These are phyloP conservation scores for Trametes coccinea DNA, from an alignment of 768 basidiomycete genomes.

Conservation along the genomic window DNA sequence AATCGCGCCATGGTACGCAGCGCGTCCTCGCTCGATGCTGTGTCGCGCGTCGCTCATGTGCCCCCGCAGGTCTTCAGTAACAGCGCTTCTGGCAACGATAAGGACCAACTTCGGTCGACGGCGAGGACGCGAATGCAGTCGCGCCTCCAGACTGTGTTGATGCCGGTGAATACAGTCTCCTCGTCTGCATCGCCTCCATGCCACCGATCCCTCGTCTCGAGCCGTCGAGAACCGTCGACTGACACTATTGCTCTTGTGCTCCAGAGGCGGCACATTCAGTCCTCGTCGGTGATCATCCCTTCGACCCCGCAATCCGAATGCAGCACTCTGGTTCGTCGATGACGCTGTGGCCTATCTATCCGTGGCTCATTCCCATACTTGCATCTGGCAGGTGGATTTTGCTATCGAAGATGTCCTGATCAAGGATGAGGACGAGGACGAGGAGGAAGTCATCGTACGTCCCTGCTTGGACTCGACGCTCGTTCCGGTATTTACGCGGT, in stretches of 20 bases:
- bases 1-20: conserved; percentile 22
- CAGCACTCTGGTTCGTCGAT: conserved; percentile 31
- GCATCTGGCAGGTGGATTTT: not conserved
- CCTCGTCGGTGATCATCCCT: conserved; percentile 15
- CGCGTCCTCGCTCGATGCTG: not conserved
- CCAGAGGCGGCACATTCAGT: conserved; percentile 19
- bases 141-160: conserved; percentile 22
- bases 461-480: not conserved
- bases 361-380: not conserved
- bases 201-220: not conserved
- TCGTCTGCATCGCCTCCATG: conserved; percentile 11
- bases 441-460: conserved; percentile 6
- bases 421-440: not conserved
- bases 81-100: conserved; percentile 19
- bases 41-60: conserved; percentile 14
- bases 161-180: conserved; percentile 24
- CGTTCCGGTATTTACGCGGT: not conserved
- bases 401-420: not conserved
- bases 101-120: conserved; percentile 26
- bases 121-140: conserved; percentile 27
- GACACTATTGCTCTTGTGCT: not conserved
- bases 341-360: not conserved
- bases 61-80: conserved; percentile 13
- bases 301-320: conserved; percentile 30
- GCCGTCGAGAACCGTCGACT: not conserved